Percentiles rank a stretch among this genome's conserved stretches.
Conservation (phyloP, 2,329 filamentous ascomycete species). For the Scortechinia acanthostroma region DNA sequence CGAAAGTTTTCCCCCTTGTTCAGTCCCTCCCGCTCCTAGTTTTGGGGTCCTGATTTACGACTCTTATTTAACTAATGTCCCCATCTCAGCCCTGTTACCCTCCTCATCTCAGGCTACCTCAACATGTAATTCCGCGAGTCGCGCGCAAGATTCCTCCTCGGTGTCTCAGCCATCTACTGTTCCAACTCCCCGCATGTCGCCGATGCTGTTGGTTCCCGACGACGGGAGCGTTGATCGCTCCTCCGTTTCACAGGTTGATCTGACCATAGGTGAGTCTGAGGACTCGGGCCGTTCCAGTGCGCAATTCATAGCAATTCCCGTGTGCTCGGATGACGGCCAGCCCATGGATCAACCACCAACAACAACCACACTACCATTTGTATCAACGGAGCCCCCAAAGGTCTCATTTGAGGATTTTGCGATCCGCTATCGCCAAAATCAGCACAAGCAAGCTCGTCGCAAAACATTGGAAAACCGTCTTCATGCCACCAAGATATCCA, state of each 20-base stretch:
- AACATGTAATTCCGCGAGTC: conserved; percentile 1
- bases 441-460: conserved; percentile 27
- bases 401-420: conserved; percentile 33
- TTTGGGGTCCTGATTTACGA: no score
- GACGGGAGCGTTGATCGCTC: no score
- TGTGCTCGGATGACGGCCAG: neutral
- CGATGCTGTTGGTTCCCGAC: neutral
- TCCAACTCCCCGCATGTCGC: neutral
- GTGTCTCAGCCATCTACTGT: neutral
- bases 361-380: neutral
- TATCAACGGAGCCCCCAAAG: conserved; percentile 11
- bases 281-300: neutral
- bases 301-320: neutral
- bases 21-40: no score
- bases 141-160: neutral
- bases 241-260: no score
- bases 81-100: no score
- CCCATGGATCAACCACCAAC: neutral
- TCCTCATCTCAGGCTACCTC: neutral
- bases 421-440: conserved; percentile 25
- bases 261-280: neutral
- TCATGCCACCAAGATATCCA: conserved; percentile 27
- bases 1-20: no score
- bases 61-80: no score
- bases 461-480: conserved; percentile 26